Percentiles rank a stretch among this genome's conserved stretches.
Evolutionary conservation across 1,139 yeast genomes (phyloP).

Genomic region (Geotrichum cucujoidarum): DNA sequence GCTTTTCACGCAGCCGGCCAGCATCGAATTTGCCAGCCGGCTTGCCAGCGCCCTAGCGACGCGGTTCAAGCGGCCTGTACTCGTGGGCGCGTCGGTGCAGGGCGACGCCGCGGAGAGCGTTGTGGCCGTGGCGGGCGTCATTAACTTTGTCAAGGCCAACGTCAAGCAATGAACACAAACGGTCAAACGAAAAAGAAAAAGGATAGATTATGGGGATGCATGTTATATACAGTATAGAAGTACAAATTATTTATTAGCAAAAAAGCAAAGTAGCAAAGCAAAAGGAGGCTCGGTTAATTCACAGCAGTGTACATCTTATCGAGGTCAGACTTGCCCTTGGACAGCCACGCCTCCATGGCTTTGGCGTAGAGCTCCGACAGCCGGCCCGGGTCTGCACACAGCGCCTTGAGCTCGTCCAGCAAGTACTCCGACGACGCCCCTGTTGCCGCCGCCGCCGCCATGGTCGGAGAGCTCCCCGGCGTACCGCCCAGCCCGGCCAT

Average conservation of each 20-base stretch:
- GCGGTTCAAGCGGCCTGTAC: slow-evolving; percentile 7
- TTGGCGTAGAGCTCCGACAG: slow-evolving; percentile 53
- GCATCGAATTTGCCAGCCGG: slow-evolving; percentile 16
- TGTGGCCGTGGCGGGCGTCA: slow-evolving; percentile 5
- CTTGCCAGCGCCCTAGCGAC: slow-evolving; percentile 11
- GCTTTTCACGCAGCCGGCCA: slow-evolving; percentile 12
- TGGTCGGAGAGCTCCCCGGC: too few relatives aligned
- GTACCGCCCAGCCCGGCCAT: too few relatives aligned
- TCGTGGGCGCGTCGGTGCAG: slow-evolving; percentile 17
- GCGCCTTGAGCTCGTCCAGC: slow-evolving; percentile 22
- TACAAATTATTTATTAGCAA: too few relatives aligned
- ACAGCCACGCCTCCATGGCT: slow-evolving; percentile 32
- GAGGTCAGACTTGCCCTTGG: slow-evolving; percentile 17
- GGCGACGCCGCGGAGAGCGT: slow-evolving; percentile 7
- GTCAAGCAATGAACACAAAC: neutral
- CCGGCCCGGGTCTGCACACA: slow-evolving; percentile 50
- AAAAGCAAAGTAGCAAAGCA: neutral
- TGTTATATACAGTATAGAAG: too few relatives aligned
- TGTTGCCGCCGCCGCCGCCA: neutral
- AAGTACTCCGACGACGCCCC: neutral
- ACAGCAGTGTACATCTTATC: neutral
- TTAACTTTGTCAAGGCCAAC: slow-evolving; percentile 14
- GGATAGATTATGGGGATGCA: too few relatives aligned
- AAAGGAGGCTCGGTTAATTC: neutral
- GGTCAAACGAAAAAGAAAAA: neutral